Evolutionary conservation across 345 rosid species (phyloP).

Genomic region (Boechera stricta): DNA sequence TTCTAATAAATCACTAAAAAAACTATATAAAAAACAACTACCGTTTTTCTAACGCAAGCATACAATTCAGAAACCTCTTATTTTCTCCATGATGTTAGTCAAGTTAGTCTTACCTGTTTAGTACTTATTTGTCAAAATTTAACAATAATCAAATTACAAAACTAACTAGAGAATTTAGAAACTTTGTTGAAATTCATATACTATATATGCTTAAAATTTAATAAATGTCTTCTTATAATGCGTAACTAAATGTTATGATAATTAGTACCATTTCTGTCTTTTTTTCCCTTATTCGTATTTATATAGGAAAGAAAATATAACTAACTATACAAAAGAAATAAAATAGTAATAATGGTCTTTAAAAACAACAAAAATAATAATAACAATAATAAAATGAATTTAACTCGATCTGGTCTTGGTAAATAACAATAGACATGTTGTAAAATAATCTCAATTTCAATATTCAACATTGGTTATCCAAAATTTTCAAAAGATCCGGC

Average conservation of each 20-base stretch:
- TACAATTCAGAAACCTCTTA: slow-evolving; percentile 3
- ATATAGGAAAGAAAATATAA: neutral
- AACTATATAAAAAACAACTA: neutral
- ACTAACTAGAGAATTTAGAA: slow-evolving; percentile 10
- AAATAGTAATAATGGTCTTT: neutral
- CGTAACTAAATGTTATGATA: neutral
- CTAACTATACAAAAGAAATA: neutral
- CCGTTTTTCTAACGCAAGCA: slow-evolving; percentile 5
- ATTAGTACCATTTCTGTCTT: neutral
- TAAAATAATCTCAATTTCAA: neutral
- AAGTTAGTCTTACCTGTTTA: neutral
- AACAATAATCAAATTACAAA: neutral
- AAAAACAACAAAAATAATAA: no score
- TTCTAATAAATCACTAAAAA: neutral
- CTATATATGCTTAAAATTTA: neutral
- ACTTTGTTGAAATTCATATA: neutral
- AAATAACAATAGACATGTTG: neutral
- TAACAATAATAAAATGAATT: no score
- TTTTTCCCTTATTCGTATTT: neutral
- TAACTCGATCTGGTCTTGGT: neutral
- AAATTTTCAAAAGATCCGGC: neutral
- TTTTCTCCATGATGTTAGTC: neutral
- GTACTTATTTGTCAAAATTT: neutral
- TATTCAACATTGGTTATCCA: neutral
- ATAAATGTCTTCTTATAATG: neutral